Conservation (phyloP, 192 early-diverging fungal genomes). For the Umbelopsis ramanniana region DNA sequence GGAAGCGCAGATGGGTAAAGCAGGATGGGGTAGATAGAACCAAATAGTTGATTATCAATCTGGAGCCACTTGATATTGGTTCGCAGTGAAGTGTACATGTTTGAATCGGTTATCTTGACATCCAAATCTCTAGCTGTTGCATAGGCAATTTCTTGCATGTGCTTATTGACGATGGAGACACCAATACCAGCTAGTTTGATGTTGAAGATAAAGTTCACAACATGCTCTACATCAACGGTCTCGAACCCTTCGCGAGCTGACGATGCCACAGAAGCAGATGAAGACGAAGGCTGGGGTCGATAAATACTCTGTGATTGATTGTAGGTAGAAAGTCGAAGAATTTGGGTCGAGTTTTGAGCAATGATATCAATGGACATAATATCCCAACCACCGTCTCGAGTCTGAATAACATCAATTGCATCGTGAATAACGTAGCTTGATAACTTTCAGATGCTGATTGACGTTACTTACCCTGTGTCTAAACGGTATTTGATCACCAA, state of each 20-base stretch:
- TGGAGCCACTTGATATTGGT: conserved; percentile 90
- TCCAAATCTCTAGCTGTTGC: conserved; percentile 76
- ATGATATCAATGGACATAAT: conserved; percentile 76
- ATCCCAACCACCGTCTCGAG: conserved; percentile 31
- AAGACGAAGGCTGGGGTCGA: conserved; percentile 36
- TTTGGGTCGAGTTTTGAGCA: conserved; percentile 70
- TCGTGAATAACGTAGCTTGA: not conserved
- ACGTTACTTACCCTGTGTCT: conserved; percentile 64
- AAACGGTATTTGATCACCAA: conserved; percentile 87
- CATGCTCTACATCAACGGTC: conserved; percentile 52
- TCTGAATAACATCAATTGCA: conserved; percentile 10
- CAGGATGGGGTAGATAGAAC: conserved; percentile 87
- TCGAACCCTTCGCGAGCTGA: conserved; percentile 50
- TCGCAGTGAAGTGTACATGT: conserved; percentile 76
- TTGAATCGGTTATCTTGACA: conserved; percentile 81
- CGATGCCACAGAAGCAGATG: conserved; percentile 15
- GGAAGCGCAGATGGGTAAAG: conserved; percentile 90
- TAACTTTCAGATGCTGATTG: not conserved
- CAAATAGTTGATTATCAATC: conserved; percentile 96
- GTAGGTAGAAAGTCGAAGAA: conserved; percentile 70
- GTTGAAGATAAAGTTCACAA: conserved; percentile 64
- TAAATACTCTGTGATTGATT: conserved; percentile 69
- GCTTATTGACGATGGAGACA: conserved; percentile 82
- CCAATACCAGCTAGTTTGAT: conserved; percentile 88
- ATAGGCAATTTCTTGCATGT: conserved; percentile 87